Evolutionary conservation across 305 asterid species (phyloP).

Genomic region (Rubia balearica): DNA sequence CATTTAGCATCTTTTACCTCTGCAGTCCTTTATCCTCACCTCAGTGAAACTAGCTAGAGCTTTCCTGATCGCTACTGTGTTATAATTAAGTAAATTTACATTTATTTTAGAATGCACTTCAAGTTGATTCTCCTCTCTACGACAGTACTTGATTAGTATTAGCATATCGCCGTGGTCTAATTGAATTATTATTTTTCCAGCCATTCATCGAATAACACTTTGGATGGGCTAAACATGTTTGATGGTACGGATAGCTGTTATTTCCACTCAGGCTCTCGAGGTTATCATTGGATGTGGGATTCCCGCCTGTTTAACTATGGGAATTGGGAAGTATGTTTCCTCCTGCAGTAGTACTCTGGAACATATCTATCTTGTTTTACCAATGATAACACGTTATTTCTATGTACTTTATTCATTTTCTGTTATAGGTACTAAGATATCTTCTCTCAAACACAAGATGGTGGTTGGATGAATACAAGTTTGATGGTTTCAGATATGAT

Average conservation of each 20-base stretch:
- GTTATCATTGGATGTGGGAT: slow-evolving; percentile 99
- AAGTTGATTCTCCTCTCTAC: background rate
- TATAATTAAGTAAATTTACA: background rate
- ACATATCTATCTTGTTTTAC: background rate
- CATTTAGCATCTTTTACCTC: background rate
- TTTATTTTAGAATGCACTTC: background rate
- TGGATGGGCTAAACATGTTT: slow-evolving; percentile 99
- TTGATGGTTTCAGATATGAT: slow-evolving; percentile 98
- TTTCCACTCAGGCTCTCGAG: slow-evolving; percentile 90
- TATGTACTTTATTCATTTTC: slow-evolving; percentile 10
- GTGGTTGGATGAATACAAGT: slow-evolving; percentile 99
- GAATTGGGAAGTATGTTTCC: slow-evolving; percentile 87
- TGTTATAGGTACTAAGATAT: slow-evolving; percentile 73
- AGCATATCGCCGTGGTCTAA: slow-evolving; percentile 15
- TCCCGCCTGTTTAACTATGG: slow-evolving; percentile 99
- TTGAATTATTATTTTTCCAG: slow-evolving; percentile 37
- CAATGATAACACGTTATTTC: background rate
- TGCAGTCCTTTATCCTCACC: background rate
- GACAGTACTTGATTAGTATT: background rate
- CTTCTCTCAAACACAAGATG: slow-evolving; percentile 98
- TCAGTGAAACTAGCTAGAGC: slow-evolving; percentile 2
- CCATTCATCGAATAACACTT: slow-evolving; percentile 95
- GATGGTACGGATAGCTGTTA: slow-evolving; percentile 98
- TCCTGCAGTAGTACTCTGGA: background rate
- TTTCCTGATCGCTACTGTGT: background rate